Conservation (phyloP, 345 rosid species). For the Sonneratia caseolaris region DNA sequence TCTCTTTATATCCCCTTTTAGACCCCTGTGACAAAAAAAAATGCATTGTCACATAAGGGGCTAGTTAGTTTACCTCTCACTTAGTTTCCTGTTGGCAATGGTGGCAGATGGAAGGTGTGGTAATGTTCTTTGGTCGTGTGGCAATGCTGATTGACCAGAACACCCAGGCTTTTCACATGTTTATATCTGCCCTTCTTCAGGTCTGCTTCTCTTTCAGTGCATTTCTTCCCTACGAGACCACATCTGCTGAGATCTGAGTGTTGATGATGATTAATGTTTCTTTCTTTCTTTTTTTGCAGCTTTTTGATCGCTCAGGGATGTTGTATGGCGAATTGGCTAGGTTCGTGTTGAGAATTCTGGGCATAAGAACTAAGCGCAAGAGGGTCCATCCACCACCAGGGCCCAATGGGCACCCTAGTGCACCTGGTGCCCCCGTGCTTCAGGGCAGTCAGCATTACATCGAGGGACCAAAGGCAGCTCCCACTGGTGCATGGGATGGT, state of each 20-base stretch:
- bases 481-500: not conserved
- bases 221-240: not conserved
- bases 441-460: not conserved
- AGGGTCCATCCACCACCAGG: slow-evolving; percentile 49
- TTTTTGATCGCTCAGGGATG: slow-evolving; percentile 78
- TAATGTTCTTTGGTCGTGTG: slow-evolving; percentile 69
- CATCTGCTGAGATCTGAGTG: not conserved
- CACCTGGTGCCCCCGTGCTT: not conserved
- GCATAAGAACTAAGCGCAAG: slow-evolving; percentile 64
- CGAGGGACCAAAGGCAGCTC: not conserved
- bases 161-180: slow-evolving; percentile 82
- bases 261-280: not conserved
- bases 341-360: slow-evolving; percentile 76
- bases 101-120: slow-evolving; percentile 79
- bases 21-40: not conserved
- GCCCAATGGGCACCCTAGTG: slow-evolving; percentile 40
- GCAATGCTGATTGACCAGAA: slow-evolving; percentile 80
- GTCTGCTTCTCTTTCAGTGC: slow-evolving; percentile 14
- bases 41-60: not conserved
- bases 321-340: slow-evolving; percentile 93
- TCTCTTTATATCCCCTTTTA: too few species aligned
- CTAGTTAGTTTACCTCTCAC: not conserved
- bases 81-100: slow-evolving; percentile 3
- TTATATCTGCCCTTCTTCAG: slow-evolving; percentile 93
- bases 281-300: slow-evolving; percentile 27